Percentiles rank a stretch among this genome's conserved stretches.
Conservation (phyloP, 139 green algal genomes). For the Micractinium sp. region DNA sequence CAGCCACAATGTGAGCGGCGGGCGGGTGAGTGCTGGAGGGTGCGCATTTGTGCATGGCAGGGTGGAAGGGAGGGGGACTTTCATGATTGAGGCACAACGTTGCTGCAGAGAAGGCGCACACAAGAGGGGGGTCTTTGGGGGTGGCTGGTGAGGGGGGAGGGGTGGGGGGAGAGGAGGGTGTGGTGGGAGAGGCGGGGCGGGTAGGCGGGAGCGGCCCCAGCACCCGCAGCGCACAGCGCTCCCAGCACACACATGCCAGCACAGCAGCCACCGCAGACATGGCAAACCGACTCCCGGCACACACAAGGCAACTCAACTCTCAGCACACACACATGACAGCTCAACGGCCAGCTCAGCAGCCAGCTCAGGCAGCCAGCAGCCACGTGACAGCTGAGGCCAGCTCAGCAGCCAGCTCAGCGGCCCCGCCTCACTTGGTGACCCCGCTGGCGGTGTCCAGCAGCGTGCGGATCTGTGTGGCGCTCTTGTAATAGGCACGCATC, state of each 20-base stretch:
- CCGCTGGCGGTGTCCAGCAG: background rate
- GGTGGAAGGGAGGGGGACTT: no score
- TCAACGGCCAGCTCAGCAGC: background rate
- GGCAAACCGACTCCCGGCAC: background rate
- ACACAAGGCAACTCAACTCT: background rate
- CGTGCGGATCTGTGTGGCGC: background rate
- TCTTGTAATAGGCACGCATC: background rate
- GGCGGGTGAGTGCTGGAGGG: no score
- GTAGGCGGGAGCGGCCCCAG: background rate
- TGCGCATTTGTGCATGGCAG: no score
- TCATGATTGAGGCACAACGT: no score
- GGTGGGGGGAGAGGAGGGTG: background rate
- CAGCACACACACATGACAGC: background rate
- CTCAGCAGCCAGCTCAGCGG: background rate
- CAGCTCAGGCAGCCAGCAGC: no score
- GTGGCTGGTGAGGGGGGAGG: no score
- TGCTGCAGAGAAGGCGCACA: no score
- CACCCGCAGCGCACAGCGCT: no score
- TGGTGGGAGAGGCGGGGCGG: background rate
- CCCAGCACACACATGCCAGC: background rate
- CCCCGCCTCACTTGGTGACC: background rate
- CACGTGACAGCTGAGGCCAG: no score
- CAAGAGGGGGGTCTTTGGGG: no score
- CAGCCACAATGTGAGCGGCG: background rate
- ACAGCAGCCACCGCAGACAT: background rate